Evolutionary conservation across 805 yeast species (phyloP).

Genomic region (Saccharomycopsis sp.): DNA sequence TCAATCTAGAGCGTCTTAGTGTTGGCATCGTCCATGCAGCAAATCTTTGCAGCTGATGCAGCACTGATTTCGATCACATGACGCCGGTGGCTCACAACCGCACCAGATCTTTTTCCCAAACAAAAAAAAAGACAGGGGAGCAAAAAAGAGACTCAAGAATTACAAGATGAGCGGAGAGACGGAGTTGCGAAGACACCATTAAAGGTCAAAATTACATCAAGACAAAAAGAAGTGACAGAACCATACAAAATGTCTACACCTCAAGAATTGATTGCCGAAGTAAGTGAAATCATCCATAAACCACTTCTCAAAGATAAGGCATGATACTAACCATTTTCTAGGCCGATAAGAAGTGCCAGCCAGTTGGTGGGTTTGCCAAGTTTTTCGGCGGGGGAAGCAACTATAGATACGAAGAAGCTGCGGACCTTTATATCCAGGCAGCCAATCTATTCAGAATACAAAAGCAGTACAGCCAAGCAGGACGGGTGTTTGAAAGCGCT

Average conservation of each 20-base stretch:
- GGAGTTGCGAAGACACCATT: too few species aligned
- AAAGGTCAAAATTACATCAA: too few species aligned
- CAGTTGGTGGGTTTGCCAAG: conserved; percentile 65
- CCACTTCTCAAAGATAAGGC: background rate
- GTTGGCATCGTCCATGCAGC: background rate
- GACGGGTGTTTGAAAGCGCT: conserved; percentile 78
- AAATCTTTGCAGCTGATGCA: background rate
- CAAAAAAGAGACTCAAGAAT: background rate
- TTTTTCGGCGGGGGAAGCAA: conserved; percentile 58
- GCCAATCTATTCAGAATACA: conserved; percentile 82
- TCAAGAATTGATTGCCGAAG: conserved; percentile 13
- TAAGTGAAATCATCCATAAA: background rate
- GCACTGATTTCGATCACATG: background rate
- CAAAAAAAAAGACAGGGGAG: background rate
- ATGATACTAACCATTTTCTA: conserved; percentile 23
- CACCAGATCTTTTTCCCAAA: background rate
- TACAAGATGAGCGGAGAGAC: background rate
- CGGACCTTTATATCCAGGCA: conserved; percentile 84
- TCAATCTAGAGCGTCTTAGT: background rate
- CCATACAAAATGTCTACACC: conserved; percentile 6
- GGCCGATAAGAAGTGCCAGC: conserved; percentile 68
- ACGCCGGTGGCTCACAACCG: background rate
- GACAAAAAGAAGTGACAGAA: background rate
- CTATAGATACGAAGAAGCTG: conserved; percentile 80
- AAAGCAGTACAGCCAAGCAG: conserved; percentile 70